Base-by-base conservation (phyloP, 2,329 filamentous ascomycete species). In the Trichoderma pleuroti region DNA sequence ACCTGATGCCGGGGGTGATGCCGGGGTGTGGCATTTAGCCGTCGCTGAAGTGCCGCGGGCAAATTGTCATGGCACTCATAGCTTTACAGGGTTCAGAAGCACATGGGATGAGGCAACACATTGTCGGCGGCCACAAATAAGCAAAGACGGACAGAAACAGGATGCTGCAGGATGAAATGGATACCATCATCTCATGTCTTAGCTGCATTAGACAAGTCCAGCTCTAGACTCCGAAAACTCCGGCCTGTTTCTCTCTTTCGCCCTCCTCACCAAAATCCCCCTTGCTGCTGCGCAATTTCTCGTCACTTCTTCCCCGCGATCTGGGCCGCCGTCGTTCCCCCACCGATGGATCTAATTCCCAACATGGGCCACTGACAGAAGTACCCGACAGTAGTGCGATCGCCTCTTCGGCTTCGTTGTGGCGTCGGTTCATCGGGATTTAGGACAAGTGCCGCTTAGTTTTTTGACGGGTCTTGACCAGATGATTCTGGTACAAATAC, bases 241-340 rank as follows among this genome's bases (percentile, higher is more conserved):
- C 64, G 36, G 10, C 36, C 12, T 24, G 30, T 46, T 34, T 4
- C 30, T 4, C 30, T 39, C 28, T 39, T 6, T 59, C 28, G n/a
- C 54, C 64, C 64, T 26, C 32, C 26, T 26, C 18, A 4, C 36
- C 26, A 49, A 59, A 34, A n/a, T 0, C 42, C 26, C 59, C 64
- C 64, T 66, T 56, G 52, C 24, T 16, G 39, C 49, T 26, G 21
- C 39, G 54, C 36, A 68, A n/a, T 46, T 24, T 32, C 28, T 24
- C 32, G 21, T 68, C 54, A 32, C 39, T 26, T 60, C 28, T 60
- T 68, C 65, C 65, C 65, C 65, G 65, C 65, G 65, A 68, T 68
- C 52, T 68, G 28, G 26, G 26, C 26, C 14, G 26, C 26, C 14
- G 28, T n/a, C 34, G n/a, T 34, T 60, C 36, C 65, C 65, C 54